Evolutionary conservation across 768 basidiomycete species (phyloP), one percentile per base, ranked within the genome.

Genomic region (Cyathus striatus): DNA sequence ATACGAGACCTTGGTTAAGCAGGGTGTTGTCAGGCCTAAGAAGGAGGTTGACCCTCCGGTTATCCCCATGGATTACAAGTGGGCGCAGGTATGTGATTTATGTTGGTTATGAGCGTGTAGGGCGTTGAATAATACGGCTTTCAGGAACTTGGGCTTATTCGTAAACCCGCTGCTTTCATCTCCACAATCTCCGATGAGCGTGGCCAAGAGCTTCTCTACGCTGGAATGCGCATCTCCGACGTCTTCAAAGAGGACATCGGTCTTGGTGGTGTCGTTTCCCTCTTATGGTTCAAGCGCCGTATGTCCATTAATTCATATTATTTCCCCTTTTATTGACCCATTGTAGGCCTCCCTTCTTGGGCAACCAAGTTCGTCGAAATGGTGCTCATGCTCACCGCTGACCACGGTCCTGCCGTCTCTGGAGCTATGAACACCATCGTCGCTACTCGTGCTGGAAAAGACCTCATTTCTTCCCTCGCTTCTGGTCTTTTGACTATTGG

Each of bases 21-120:
- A 55, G 36, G 91, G 93, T 24, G 57, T 66, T 23, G 79, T 99
- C 63, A 63, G 70, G 25, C 83, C 81, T 50, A 73, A 82, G 71
- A 54, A 66, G 26, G 95, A 99, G 73, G 72, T 82, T 42, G 89
- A 92, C 18, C 92, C 94, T 4, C 95, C 95, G 7, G 83, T 88
- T 44, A 97, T 98, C 61, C 95, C 95, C n/a, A 97, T 98, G 91
- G 95, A 99, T 70, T 99, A 97, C 83, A 97, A 98, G 76, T 97
- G 95, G 95, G 94, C 94, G 25, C 90, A 94, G 70, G 65, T 64
- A 27, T 16, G 55, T 47, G 14, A 17, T 41, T 22, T 39, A 18
- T 43, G 24, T 14, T 21, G 22, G 12, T 9, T 14, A 3, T 42
- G 13, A 1, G 24, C 5, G 3, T 12, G 17, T 32, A 12, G 4